Percentiles rank a stretch among this genome's conserved stretches.
Conservation (phyloP, 495 filamentous ascomycete genomes). For the Neurospora sp. region DNA sequence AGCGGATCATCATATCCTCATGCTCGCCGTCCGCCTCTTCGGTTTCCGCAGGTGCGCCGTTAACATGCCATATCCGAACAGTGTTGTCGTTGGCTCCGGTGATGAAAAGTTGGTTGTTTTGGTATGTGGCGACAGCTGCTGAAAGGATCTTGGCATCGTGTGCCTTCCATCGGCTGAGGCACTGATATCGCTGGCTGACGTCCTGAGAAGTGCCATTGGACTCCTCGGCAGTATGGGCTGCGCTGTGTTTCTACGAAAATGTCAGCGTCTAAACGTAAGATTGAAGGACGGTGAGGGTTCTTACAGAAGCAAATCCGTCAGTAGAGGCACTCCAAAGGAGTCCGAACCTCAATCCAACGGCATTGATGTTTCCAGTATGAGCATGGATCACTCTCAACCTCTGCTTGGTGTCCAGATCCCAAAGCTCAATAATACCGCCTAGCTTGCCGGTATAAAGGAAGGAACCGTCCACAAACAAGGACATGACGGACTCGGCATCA, state of each 20-base stretch:
- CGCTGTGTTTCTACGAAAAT: conserved; percentile 41
- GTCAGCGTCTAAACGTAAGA: conserved; percentile 1
- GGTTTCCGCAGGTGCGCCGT: conserved; percentile 38
- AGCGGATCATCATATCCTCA: conserved; percentile 71
- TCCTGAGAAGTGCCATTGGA: conserved; percentile 42
- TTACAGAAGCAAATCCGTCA: conserved; percentile 71
- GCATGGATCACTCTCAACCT: conserved; percentile 73
- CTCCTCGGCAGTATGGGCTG: conserved; percentile 44
- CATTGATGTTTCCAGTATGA: conserved; percentile 75
- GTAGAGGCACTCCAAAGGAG: conserved; percentile 76
- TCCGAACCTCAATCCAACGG: conserved; percentile 71
- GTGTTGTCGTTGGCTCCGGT: conserved; percentile 93
- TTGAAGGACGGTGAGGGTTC: not conserved
- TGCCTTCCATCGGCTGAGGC: conserved; percentile 70
- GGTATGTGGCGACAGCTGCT: conserved; percentile 60
- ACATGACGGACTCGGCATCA: conserved; percentile 69
- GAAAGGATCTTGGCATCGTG: conserved; percentile 81
- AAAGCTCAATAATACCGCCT: conserved; percentile 87
- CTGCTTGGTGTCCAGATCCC: conserved; percentile 93
- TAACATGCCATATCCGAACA: conserved; percentile 78
- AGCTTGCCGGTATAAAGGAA: conserved; percentile 84
- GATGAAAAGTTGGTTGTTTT: conserved; percentile 66
- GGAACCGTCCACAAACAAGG: conserved; percentile 72
- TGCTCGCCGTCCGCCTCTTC: conserved; percentile 20
- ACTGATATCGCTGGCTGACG: conserved; percentile 84